Percentiles rank a stretch among this genome's conserved stretches.
Evolutionary conservation across 345 rosid species (phyloP).

Genomic region (Rubroshorea leprosula): DNA sequence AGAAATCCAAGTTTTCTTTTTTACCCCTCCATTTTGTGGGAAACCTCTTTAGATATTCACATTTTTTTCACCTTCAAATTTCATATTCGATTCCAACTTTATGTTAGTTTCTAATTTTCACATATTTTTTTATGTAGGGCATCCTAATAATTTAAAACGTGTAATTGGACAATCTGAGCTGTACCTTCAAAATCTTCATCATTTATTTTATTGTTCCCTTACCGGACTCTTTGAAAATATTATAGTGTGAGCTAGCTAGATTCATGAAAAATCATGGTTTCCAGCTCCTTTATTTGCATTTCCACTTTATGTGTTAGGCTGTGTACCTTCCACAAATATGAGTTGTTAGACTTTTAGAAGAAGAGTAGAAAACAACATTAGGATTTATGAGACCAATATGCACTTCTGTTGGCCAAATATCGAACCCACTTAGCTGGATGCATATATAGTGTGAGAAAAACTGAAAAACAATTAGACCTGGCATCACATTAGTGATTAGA

Average conservation of each 20-base stretch:
- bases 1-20: no score
- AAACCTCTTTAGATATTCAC: neutral
- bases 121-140: neutral
- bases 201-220: slow-evolving; percentile 4
- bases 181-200: slow-evolving; percentile 9
- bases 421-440: no score
- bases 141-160: slow-evolving; percentile 15
- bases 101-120: no score
- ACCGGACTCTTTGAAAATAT: slow-evolving; percentile 1
- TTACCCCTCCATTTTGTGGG: no score
- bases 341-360: neutral
- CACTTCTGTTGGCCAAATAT: neutral
- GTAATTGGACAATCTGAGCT: slow-evolving; percentile 12
- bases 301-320: slow-evolving; percentile 4
- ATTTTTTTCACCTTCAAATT: neutral
- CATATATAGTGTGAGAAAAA: no score
- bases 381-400: neutral
- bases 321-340: neutral
- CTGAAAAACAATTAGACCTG: no score
- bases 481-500: no score
- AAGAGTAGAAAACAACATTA: neutral
- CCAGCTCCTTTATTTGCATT: slow-evolving; percentile 16
- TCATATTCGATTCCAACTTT: no score
- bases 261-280: slow-evolving; percentile 16
- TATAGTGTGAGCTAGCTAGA: slow-evolving; percentile 18